Evolutionary conservation across 805 yeast species (phyloP), one percentile per base, ranked within the genome.

Genomic region (Pichia deserticola): DNA sequence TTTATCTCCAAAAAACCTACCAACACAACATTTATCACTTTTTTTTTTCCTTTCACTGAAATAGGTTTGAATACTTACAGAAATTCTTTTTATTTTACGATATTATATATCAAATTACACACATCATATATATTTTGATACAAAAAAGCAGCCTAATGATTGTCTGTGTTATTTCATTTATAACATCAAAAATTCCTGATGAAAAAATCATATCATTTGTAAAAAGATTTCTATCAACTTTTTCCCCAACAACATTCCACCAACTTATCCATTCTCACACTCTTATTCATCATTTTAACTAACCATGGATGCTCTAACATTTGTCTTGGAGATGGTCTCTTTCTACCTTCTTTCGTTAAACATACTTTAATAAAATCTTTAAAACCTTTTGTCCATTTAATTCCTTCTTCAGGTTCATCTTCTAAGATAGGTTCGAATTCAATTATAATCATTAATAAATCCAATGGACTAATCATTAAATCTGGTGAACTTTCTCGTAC

Each of bases 301-400:
- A 89, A 73, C 99, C 99, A 93, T 3, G 97, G 97, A 70, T 93
- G 99, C 47, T 73, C 76, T 43, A 93, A 73, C 92, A 93, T 86
- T 63, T 93, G 97, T 58, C 93, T 75, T 8, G 99, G 99, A 45
- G 90, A 81, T 10, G 98, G 97, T 50, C 99, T 72, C 54, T 83
- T 83, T 33, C 72, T 76, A 40, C 88, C 81, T 53, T 88, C 87
- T 59, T 89, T 92, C 54, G 79, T 87, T 51, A 93, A 70, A 60
- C 96, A 88, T 58, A 84, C 85, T 45, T 78, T 78, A 40, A 93
- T 74, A 57, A 93, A 93, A 51, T 84, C 87, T 61, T 88, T 82
- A 66, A 93, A 89, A 12, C 92, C 76, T 15, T 77, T 78, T 7
- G 89, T 74, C 99, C 99, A 92, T 49, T 66, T 69, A 42, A 92